These are phyloP conservation scores for Heliosperma pusillum DNA, from an alignment of 148 eudicot species.

Conservation along the genomic window DNA sequence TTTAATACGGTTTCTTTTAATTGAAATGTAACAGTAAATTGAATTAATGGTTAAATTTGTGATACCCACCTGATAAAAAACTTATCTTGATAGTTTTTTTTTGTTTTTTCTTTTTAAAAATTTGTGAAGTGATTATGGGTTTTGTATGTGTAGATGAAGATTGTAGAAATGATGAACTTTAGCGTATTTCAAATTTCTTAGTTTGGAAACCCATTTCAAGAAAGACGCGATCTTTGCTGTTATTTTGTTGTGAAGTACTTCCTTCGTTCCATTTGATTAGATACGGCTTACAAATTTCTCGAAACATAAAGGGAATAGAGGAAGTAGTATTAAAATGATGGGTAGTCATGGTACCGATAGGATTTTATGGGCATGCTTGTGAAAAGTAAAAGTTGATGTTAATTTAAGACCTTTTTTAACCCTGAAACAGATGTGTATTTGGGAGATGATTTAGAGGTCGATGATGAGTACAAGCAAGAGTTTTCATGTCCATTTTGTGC, in stretches of 20 bases:
- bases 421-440: slow-evolving; percentile 46
- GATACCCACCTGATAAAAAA: slow-evolving; percentile 4
- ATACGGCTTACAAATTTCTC: too few relatives aligned
- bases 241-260: neutral
- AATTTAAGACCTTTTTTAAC: neutral
- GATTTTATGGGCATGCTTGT: neutral
- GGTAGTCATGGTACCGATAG: neutral
- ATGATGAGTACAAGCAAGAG: slow-evolving; percentile 70
- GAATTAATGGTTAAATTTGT: neutral
- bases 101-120: too few relatives aligned
- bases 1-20: neutral
- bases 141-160: neutral
- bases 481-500: slow-evolving; percentile 87
- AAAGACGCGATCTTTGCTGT: slow-evolving; percentile 3
- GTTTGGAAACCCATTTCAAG: neutral
- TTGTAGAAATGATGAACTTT: slow-evolving; percentile 2
- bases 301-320: too few relatives aligned
- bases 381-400: neutral
- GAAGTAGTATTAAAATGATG: too few relatives aligned
- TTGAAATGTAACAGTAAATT: neutral
- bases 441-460: slow-evolving; percentile 55
- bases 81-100: neutral
- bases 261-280: too few relatives aligned
- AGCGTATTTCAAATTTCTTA: slow-evolving; percentile 6
- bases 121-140: neutral